phyloP scores from a whole-genome alignment of 2,329 filamentous ascomycete genomes.

The Pleoardoris graminearum region DNA sequence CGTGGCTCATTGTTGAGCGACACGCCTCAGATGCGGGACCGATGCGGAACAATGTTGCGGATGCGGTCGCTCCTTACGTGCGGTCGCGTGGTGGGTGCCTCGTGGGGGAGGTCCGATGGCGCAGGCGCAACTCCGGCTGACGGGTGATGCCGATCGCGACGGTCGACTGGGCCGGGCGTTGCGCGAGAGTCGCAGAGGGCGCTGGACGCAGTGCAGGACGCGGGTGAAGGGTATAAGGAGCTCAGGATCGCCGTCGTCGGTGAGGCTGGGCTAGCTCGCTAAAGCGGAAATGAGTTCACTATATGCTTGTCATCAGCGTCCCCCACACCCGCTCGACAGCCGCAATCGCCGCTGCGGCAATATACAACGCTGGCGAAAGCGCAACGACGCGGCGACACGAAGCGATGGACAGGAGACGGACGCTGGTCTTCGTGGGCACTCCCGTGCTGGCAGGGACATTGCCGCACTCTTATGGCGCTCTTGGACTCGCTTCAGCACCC shows the following conservation, averaged over 20 bases:
- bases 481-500: constrained; percentile 25
- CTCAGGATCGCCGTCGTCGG: constrained; percentile 9
- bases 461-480: constrained; percentile 15
- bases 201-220: constrained; percentile 7
- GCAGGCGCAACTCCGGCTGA: constrained; percentile 8
- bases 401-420: background rate
- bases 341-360: background rate
- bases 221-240: constrained; percentile 3
- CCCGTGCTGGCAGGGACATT: constrained; percentile 4
- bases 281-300: constrained; percentile 14
- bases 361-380: background rate
- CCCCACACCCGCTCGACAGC: constrained; percentile 8
- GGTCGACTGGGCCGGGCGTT: constrained; percentile 22
- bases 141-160: constrained; percentile 14
- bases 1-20: constrained; percentile 44
- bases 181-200: constrained; percentile 32
- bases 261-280: constrained; percentile 14
- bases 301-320: constrained; percentile 4
- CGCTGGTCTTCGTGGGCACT: background rate
- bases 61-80: constrained; percentile 26
- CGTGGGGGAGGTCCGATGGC: constrained; percentile 4
- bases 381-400: constrained; percentile 1
- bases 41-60: constrained; percentile 20
- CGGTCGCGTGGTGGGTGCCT: constrained; percentile 34
- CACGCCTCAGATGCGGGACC: constrained; percentile 20